phyloP scores from a whole-genome alignment of 106 monocot species.

The Agapanthus africanus region DNA sequence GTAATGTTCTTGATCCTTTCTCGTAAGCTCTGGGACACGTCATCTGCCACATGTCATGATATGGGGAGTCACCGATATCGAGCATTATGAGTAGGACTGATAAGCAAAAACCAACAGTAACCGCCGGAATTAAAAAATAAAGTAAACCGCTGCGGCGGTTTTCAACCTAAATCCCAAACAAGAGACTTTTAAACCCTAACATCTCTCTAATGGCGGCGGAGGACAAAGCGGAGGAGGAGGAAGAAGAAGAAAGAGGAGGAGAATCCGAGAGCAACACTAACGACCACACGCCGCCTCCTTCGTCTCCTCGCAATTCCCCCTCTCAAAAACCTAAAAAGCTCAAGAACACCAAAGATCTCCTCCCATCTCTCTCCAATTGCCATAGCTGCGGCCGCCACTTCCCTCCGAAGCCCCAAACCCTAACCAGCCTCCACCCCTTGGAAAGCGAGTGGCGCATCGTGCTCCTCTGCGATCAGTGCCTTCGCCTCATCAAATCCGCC shows the following conservation, averaged over 20 bases:
- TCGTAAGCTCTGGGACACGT: too few species aligned
- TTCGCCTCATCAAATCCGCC: conserved; percentile 23
- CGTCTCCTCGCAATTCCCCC: not conserved
- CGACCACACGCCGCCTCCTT: not conserved
- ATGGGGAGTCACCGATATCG: too few species aligned
- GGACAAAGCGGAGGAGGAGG: not conserved
- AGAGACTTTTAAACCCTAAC: not conserved
- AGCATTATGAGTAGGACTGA: too few species aligned
- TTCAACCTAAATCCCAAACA: too few species aligned
- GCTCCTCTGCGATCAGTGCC: conserved; percentile 52
- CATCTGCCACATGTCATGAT: too few species aligned
- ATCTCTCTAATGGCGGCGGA: not conserved
- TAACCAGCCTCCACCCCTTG: conserved; percentile 18
- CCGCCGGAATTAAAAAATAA: not conserved
- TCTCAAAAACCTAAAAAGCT: not conserved
- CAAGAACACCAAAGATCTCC: not conserved
- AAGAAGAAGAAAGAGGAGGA: too few species aligned
- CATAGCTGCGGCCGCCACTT: conserved; percentile 26
- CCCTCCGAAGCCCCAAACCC: not conserved
- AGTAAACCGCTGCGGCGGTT: too few species aligned
- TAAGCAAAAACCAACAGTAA: not conserved
- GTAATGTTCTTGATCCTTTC: too few species aligned
- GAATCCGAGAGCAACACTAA: not conserved
- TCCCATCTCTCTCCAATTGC: conserved; percentile 25
- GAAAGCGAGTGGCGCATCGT: conserved; percentile 55